Conservation (phyloP, 2,329 filamentous ascomycete species). For the Talaromyces amestolkiae region DNA sequence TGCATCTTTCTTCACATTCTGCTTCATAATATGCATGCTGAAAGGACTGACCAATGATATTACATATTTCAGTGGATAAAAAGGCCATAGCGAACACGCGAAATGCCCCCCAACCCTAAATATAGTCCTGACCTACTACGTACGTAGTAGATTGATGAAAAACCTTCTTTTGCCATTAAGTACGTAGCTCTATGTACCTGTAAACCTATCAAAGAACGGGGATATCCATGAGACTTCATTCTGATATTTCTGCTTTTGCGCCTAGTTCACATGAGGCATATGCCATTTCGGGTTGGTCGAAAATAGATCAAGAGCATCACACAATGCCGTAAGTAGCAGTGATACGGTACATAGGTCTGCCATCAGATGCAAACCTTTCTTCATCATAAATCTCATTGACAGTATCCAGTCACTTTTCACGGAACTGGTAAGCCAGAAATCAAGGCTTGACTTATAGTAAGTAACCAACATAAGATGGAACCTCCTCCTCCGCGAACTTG, state of each 20-base stretch:
- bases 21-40: neutral
- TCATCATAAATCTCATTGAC: neutral
- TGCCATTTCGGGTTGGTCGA: neutral
- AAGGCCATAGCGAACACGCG: neutral
- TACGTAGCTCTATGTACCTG: neutral
- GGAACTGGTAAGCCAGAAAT: no score
- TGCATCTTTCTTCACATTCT: neutral
- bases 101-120: neutral
- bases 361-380: neutral
- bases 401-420: no score
- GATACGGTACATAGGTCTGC: neutral
- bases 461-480: no score
- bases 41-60: neutral
- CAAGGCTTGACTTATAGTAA: no score
- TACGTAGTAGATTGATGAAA: neutral
- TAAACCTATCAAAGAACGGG: no score
- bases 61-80: neutral
- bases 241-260: neutral
- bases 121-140: no score
- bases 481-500: no score
- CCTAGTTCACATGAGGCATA: neutral
- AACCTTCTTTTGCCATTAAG: neutral
- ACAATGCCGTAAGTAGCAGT: neutral
- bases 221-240: neutral
- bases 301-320: neutral